Evolutionary conservation across 768 basidiomycete species (phyloP).

Genomic region (Lactarius sp.): DNA sequence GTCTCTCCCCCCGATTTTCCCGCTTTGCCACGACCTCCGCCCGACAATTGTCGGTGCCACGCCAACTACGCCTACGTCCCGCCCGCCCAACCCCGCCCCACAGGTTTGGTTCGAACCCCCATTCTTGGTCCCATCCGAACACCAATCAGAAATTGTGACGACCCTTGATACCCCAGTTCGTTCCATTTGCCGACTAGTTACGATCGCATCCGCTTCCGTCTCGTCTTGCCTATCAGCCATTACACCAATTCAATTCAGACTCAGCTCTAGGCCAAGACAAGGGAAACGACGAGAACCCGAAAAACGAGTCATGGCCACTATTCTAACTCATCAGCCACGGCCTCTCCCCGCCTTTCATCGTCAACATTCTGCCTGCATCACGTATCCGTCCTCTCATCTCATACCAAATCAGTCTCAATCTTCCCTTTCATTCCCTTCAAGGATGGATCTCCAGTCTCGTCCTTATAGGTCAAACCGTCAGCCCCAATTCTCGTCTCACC

Average conservation of each 20-base stretch:
- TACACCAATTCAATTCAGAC: slow-evolving; percentile 9
- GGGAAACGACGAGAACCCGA: neutral
- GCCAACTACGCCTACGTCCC: neutral
- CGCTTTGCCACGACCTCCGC: slow-evolving; percentile 11
- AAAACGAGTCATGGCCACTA: slow-evolving; percentile 16
- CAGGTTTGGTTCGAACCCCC: neutral
- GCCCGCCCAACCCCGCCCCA: neutral
- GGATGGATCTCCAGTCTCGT: slow-evolving; percentile 19
- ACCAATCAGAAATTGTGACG: slow-evolving; percentile 10
- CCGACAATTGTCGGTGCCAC: slow-evolving; percentile 16
- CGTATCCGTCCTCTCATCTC: slow-evolving; percentile 13
- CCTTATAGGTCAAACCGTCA: slow-evolving; percentile 23
- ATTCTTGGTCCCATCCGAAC: slow-evolving; percentile 12
- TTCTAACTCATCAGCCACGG: slow-evolving; percentile 21
- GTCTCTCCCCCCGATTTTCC: neutral
- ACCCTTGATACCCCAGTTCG: slow-evolving; percentile 8
- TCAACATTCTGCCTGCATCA: slow-evolving; percentile 17
- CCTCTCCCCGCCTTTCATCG: slow-evolving; percentile 18
- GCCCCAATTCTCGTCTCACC: slow-evolving; percentile 9
- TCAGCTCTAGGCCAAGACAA: slow-evolving; percentile 18
- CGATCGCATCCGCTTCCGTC: slow-evolving; percentile 23
- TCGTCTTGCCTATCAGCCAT: neutral
- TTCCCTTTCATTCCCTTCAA: slow-evolving; percentile 19
- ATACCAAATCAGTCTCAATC: slow-evolving; percentile 18
- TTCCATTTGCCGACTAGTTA: slow-evolving; percentile 21